Evolutionary conservation across 371 early-diverging fungal species (phyloP), one percentile per base, ranked within the genome.

Genomic region (Actinomucor elegans): DNA sequence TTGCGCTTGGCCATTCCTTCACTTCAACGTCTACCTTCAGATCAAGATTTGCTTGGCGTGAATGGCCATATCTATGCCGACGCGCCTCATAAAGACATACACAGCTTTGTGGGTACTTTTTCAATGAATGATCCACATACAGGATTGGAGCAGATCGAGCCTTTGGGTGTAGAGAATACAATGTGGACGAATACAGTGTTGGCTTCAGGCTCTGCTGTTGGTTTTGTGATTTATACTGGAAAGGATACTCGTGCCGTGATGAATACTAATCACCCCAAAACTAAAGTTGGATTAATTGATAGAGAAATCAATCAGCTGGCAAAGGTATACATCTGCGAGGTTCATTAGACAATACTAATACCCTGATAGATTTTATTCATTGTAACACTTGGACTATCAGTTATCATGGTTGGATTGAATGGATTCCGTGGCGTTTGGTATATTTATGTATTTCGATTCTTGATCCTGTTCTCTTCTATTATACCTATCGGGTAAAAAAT

Each of bases 121-220:
- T 82, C 81, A 2, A 66, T 66, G 27, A 57, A 70, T 17, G 70
- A 76, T 35, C 70, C 74, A 28, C 71, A 69, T n/a, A 73, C 79
- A 5, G 74, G 76, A 23, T 45, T 67, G 48, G 66, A 71, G 34
- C 75, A 72, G 36, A 70, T 78, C 17, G 93, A 91, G 29, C 77
- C 96, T 2, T 66, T 99, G 17, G 84, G 81, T 31, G 85, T 90
- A 4, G 99, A 99, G 43, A 99, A 99, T 68, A 96, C 94, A 24
- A 64, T 99, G 35, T 99, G 99, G 99, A 91, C 92, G 54, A 98
- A 99, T 69, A 99, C 99, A 4, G 96, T 99, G 12, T 72, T 99
- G 36, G 99, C 99, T 0, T 95, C 98, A 14, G 96, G 96, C 5
- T 81, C 89, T 20, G 95, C 89, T 1, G 69, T 97, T 40, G 97